A percentile compares a stretch with the other conserved stretches of the same genome.
phyloP scores from a whole-genome alignment of 768 basidiomycete species.

The Lactarius tabidus region DNA sequence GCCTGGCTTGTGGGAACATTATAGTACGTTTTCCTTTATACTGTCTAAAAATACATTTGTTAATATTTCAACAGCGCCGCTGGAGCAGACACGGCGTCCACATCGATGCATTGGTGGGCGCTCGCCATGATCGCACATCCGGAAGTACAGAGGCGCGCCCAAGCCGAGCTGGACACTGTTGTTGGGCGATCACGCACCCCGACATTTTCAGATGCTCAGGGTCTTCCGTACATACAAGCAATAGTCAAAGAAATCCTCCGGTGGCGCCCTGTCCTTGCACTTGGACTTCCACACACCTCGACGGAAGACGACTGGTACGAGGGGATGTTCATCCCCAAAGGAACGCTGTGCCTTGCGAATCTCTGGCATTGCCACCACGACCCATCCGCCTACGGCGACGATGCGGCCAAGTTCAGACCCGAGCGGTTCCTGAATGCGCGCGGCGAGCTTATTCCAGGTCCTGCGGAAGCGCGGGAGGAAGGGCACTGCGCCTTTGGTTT shows the following conservation, averaged over 20 bases:
- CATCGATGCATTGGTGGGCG: constrained; percentile 8
- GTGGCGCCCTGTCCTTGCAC: neutral
- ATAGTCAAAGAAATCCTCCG: neutral
- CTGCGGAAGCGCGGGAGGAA: constrained; percentile 6
- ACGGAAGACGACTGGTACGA: constrained; percentile 27
- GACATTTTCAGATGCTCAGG: constrained; percentile 7
- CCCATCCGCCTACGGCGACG: constrained; percentile 10
- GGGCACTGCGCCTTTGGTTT: constrained; percentile 2
- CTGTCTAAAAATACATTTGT: neutral
- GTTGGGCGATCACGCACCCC: constrained; percentile 19
- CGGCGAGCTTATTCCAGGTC: neutral
- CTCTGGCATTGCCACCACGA: neutral
- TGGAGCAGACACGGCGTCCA: neutral
- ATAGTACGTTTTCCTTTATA: neutral
- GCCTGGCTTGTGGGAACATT: neutral
- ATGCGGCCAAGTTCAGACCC: constrained; percentile 21
- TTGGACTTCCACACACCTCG: neutral
- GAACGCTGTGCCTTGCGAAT: neutral
- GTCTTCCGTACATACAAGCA: constrained; percentile 13
- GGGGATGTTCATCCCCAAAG: neutral
- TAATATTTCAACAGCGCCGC: neutral
- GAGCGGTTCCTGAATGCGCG: constrained; percentile 16
- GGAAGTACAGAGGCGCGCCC: constrained; percentile 6
- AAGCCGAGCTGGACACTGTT: constrained; percentile 21
- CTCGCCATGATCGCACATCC: constrained; percentile 22